Conservation (phyloP, 257 asterid species). For the Forsythia suspensa region DNA sequence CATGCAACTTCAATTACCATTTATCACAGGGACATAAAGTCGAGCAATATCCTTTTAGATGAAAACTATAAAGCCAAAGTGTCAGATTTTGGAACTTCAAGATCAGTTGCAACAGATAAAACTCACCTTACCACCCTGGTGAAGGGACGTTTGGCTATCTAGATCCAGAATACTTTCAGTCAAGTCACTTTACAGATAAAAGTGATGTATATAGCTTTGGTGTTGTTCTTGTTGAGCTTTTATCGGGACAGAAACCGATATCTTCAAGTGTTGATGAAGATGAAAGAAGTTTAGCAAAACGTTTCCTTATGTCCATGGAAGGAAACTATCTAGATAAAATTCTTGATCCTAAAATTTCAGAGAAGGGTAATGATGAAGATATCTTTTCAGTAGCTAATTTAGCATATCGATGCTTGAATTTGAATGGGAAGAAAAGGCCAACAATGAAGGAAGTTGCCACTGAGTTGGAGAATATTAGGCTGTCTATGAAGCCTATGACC, state of each 20-base stretch:
- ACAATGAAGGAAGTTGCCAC: conserved; percentile 34
- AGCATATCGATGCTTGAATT: conserved; percentile 35
- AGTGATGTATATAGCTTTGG: conserved; percentile 44
- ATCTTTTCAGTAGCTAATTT: conserved; percentile 23
- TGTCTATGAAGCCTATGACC: background rate
- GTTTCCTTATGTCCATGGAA: conserved; percentile 29
- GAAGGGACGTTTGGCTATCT: conserved; percentile 37
- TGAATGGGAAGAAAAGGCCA: conserved; percentile 35
- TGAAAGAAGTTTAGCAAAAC: conserved; percentile 32
- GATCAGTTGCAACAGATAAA: conserved; percentile 26
- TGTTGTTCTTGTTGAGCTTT: conserved; percentile 39
- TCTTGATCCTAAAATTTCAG: conserved; percentile 28
- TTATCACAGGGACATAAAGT: conserved; percentile 42
- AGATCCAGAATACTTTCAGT: conserved; percentile 32
- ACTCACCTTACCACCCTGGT: conserved; percentile 39
- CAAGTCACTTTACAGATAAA: conserved; percentile 36
- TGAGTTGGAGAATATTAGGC: conserved; percentile 34
- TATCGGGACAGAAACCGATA: conserved; percentile 30
- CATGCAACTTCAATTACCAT: conserved; percentile 32
- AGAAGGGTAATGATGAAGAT: conserved; percentile 22
- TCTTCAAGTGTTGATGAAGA: conserved; percentile 7
- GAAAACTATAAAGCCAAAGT: conserved; percentile 38
- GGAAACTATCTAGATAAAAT: conserved; percentile 4
- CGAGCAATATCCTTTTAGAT: conserved; percentile 39
- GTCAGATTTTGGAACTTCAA: conserved; percentile 43